Evolutionary conservation across 75 land plant species (phyloP).

Genomic region (Sequoia sempervirens): DNA sequence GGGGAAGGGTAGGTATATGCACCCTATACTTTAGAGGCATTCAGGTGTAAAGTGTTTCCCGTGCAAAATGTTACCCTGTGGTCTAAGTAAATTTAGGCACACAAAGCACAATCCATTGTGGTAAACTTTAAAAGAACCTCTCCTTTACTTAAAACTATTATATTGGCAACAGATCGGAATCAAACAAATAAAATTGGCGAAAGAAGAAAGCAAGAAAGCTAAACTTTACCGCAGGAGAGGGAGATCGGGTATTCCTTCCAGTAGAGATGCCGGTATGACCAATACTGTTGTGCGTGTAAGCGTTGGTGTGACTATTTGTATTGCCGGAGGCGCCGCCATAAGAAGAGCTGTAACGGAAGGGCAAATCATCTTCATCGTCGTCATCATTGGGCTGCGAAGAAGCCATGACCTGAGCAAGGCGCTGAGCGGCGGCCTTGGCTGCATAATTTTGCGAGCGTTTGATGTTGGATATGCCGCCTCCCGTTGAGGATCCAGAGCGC

Average conservation of each 20-base stretch:
- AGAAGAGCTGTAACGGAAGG: slow-evolving; percentile 17
- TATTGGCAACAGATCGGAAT: neutral
- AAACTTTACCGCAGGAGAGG: slow-evolving; percentile 64
- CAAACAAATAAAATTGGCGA: neutral
- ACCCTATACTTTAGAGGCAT: neutral
- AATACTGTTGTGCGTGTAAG: neutral
- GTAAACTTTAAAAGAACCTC: neutral
- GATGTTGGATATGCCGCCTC: slow-evolving; percentile 11
- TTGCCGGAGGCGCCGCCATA: slow-evolving; percentile 12
- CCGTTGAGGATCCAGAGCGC: slow-evolving; percentile 33
- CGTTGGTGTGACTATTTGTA: slow-evolving; percentile 7
- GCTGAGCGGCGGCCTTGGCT: slow-evolving; percentile 47
- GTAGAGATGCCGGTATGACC: slow-evolving; percentile 7
- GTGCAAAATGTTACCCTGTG: neutral
- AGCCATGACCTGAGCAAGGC: slow-evolving; percentile 49
- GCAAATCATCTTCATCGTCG: slow-evolving; percentile 70
- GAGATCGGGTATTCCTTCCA: slow-evolving; percentile 35
- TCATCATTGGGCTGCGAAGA: slow-evolving; percentile 38
- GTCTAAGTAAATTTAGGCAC: neutral
- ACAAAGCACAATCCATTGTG: neutral
- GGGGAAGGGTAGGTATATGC: neutral
- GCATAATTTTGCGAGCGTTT: slow-evolving; percentile 37
- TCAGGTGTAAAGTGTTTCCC: neutral
- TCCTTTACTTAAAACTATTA: neutral
- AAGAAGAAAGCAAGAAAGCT: neutral